Percentiles rank a stretch among this genome's conserved stretches.
Evolutionary conservation across 2,329 filamentous ascomycete species (phyloP).

Genomic region (Albophoma yamanashiensis): DNA sequence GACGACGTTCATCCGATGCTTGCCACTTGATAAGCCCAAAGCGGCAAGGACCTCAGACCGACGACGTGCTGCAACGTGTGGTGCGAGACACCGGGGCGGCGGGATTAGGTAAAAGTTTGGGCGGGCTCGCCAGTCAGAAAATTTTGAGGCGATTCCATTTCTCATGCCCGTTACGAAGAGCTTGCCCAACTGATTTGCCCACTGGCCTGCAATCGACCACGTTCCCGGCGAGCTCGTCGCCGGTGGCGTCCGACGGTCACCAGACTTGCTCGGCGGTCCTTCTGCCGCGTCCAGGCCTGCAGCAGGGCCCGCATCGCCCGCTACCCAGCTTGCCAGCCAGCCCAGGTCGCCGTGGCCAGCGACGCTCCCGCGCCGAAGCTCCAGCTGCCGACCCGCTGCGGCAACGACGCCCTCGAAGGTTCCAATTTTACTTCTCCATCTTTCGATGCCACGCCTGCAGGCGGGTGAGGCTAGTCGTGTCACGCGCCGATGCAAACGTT

Average conservation of each 20-base stretch:
- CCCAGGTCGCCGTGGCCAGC: background rate
- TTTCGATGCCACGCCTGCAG: background rate
- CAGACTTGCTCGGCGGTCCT: background rate
- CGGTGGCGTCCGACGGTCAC: slow-evolving; percentile 1
- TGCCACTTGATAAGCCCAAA: background rate
- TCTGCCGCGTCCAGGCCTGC: background rate
- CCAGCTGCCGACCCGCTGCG: background rate
- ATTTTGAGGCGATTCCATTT: slow-evolving; percentile 11
- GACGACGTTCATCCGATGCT: background rate
- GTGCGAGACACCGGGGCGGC: slow-evolving; percentile 7
- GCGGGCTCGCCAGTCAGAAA: slow-evolving; percentile 23
- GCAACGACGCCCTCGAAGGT: background rate
- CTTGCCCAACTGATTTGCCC: slow-evolving; percentile 11
- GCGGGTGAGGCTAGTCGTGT: background rate
- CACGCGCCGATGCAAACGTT: background rate
- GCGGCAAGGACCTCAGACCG: background rate
- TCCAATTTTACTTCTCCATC: background rate
- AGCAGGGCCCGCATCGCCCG: background rate
- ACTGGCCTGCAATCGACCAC: background rate
- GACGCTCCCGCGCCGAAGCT: background rate
- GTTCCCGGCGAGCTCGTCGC: background rate
- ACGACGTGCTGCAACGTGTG: slow-evolving; percentile 8
- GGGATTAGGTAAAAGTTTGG: slow-evolving; percentile 26
- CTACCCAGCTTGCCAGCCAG: background rate
- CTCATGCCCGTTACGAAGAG: slow-evolving; percentile 12